A percentile compares a stretch with the other conserved stretches of the same genome.
Evolutionary conservation across 2,329 filamentous ascomycete species (phyloP).

Genomic region (Paracorniculantispora psalliotae): DNA sequence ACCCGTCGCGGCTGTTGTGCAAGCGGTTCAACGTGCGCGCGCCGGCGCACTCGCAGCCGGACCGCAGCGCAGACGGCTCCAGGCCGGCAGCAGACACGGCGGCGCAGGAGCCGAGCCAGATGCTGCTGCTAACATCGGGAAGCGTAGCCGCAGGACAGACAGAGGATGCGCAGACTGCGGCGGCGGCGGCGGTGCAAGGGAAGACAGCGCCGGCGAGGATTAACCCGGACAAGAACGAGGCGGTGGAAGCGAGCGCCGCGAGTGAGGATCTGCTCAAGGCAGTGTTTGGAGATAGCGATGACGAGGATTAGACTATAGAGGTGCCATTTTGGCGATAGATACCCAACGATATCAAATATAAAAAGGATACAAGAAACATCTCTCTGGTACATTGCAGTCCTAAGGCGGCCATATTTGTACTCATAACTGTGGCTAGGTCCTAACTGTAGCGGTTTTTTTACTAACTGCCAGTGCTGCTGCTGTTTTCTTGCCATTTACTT

Average conservation of each 20-base stretch:
- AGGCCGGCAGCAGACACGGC: not conserved
- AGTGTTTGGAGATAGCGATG: slow-evolving; percentile 88
- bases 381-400: not conserved
- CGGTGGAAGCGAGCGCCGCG: slow-evolving; percentile 64
- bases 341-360: not conserved
- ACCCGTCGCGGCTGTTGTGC: slow-evolving; percentile 79
- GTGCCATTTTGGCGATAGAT: not conserved
- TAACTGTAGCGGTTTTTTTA: no score
- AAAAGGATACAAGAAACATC: no score
- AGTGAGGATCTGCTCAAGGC: slow-evolving; percentile 80
- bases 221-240: slow-evolving; percentile 65
- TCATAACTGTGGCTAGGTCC: no score
- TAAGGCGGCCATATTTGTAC: no score
- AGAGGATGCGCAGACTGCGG: slow-evolving; percentile 5
- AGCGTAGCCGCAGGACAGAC: slow-evolving; percentile 15
- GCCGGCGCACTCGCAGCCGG: slow-evolving; percentile 61
- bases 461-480: no score
- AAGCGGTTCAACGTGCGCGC: slow-evolving; percentile 89
- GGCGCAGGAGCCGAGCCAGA: slow-evolving; percentile 15
- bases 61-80: slow-evolving; percentile 26
- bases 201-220: slow-evolving; percentile 43
- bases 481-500: no score
- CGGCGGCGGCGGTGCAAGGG: no score
- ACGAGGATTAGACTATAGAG: slow-evolving; percentile 27
- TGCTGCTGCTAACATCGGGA: slow-evolving; percentile 11